Base-by-base conservation (phyloP, 352 stramenopile genomes). In the Paralagenidium karlingii region DNA sequence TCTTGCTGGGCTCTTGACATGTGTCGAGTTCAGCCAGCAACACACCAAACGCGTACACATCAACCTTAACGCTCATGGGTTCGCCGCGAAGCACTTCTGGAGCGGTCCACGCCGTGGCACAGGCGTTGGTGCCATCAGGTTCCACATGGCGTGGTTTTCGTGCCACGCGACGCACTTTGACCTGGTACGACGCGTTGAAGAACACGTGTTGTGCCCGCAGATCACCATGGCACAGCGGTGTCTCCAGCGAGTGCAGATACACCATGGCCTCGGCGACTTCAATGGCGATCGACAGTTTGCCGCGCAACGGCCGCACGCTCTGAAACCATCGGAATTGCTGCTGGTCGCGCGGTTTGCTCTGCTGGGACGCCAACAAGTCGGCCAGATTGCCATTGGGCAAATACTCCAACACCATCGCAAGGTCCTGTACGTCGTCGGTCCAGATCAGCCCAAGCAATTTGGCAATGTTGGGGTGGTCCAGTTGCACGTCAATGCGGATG, bases 1-100 rank as follows among this genome's bases (percentile, higher is more conserved):
- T n/a, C n/a, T n/a, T n/a, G n/a, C n/a, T n/a, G n/a, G n/a, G n/a
- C n/a, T n/a, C n/a, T 36, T 73, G 43, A 11, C 63, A 69, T n/a
- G 67, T 78, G 28, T 81, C 67, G 6, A 81, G 46, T 31, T 80
- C 66, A 0, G 63, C 74, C n/a, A 80, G 36, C 24, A 80, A 18
- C 13, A 77, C 60, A 24, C 66, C 66, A 1, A 80, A 38, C 8
- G 66, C 38, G 38, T 80, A 80, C 22, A 77, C 44, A 24, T 74
- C 58, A 0, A 55, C 36, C 34, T 60, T 43, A 7, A 63, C 56
- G 27, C 39, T 59, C 43, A 36, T 34, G 11, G 36, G 40, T 18
- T 68, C 55, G 7, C 56, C 59, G 9, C 51, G 47, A 5, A 81
- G 53, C 10, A 81, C 34, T 32, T 81, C 67, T 9, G 67, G 67